phyloP scores from a whole-genome alignment of 108 stramenopile species.

The Fragilariopsis cylindrus region DNA sequence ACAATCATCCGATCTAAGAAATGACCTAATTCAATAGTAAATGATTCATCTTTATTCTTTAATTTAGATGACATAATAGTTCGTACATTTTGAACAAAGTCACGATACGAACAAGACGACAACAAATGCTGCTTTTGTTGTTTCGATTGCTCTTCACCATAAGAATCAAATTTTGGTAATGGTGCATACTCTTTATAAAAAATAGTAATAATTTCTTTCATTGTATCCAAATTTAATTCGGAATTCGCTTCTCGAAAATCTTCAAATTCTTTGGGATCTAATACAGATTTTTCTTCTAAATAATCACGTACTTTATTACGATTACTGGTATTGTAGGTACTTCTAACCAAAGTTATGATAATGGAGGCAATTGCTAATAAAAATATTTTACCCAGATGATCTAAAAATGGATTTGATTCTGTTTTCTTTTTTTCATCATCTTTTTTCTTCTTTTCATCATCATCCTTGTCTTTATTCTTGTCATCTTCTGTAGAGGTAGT shows the following conservation, averaged over 20 bases:
- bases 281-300: slow-evolving; percentile 50
- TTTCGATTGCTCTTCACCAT: not conserved
- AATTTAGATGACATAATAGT: slow-evolving; percentile 36
- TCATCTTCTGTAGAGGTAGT: too few relatives aligned
- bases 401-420: slow-evolving; percentile 76
- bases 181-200: slow-evolving; percentile 25
- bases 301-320: slow-evolving; percentile 56
- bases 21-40: slow-evolving; percentile 83
- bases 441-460: not conserved
- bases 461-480: too few relatives aligned
- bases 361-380: slow-evolving; percentile 60
- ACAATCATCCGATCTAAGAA: slow-evolving; percentile 78
- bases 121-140: slow-evolving; percentile 35
- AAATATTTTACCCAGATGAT: slow-evolving; percentile 82
- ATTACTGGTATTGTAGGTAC: slow-evolving; percentile 57
- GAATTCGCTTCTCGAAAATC: slow-evolving; percentile 78
- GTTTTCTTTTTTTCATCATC: slow-evolving; percentile 36
- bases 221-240: slow-evolving; percentile 57
- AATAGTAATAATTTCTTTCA: slow-evolving; percentile 46
- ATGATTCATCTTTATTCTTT: slow-evolving; percentile 52
- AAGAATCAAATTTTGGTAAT: not conserved
- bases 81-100: slow-evolving; percentile 56
- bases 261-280: slow-evolving; percentile 86
- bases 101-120: slow-evolving; percentile 41
- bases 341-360: slow-evolving; percentile 59